Base-by-base conservation (phyloP, 805 yeast genomes). In the Phaffomyces antillensis region DNA sequence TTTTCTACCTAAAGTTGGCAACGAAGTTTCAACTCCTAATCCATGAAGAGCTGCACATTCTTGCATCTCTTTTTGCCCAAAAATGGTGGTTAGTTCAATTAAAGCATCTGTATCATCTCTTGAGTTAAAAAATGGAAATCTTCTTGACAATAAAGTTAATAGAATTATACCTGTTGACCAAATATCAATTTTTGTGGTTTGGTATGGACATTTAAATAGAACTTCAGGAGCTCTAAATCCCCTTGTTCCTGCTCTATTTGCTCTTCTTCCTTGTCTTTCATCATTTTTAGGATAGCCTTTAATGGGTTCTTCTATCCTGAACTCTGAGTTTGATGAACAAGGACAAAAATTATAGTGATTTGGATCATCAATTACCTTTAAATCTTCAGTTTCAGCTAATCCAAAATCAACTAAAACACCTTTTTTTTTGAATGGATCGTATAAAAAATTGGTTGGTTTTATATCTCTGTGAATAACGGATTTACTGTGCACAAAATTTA, bases 201-300 rank as follows among this genome's bases (percentile, higher is more conserved):
- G 72, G 24, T 80, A 60, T 35, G 68, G 65, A 9, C 73, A 67
- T 61, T 80, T 79, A 20, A 58, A 54, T 37, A 71, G 50, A 12
- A 86, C 83, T 57, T 86, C 95, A 0, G 95, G 95, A 0, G 95
- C 93, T 33, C 86, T 89, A 57, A 86, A 86, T 0, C 91, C 89
- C 7, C 93, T 90, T 0, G 95, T 86, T 6, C 95, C 95, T 58
- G 99, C 99, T 55, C 99, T 79, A 58, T 93, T 93, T 0, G 98
- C 98, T 46, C 99, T 75, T 56, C 96, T 75, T 2, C 93, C 86
- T 0, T 95, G 85, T 54, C 98, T 72, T 41, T 78, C 77, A 66
- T 93, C 99, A 55, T 86, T 86, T 59, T 87, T 88, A 10, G 89
- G 84, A 58, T 86, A 88, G 2, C 96, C 91, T 63, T 74, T 70